phyloP scores from a whole-genome alignment of 257 asterid genomes.

The Rubia yunnanensis region DNA sequence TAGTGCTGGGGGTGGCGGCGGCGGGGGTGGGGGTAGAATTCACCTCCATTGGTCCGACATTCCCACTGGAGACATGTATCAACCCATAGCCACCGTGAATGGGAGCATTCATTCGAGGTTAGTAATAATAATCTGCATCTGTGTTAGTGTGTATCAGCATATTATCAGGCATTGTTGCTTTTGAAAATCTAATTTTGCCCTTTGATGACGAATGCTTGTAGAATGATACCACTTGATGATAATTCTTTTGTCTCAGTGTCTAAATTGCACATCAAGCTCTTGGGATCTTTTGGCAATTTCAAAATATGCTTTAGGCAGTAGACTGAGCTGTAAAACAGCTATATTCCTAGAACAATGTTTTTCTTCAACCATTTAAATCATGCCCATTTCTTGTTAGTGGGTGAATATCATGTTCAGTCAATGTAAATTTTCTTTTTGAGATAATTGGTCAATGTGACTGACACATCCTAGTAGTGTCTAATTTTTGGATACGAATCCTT shows the following conservation, averaged over 20 bases:
- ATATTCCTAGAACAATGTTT: neutral
- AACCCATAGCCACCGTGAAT: constrained; percentile 74
- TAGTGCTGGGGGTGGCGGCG: constrained; percentile 68
- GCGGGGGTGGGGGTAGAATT: constrained; percentile 99
- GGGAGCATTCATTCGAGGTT: constrained; percentile 76
- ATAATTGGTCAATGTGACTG: neutral
- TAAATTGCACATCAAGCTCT: neutral
- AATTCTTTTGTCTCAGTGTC: neutral
- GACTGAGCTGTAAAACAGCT: neutral
- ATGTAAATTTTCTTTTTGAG: too few relatives aligned
- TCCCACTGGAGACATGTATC: constrained; percentile 86
- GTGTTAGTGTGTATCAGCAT: neutral
- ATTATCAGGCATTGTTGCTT: neutral
- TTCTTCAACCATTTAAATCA: neutral
- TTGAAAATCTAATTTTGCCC: neutral
- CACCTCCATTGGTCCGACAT: constrained; percentile 96
- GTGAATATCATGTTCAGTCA: neutral
- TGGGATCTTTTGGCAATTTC: neutral
- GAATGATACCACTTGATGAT: too few relatives aligned
- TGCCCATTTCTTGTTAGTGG: neutral
- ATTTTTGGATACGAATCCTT: neutral
- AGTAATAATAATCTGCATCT: constrained; percentile 19
- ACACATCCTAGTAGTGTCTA: neutral
- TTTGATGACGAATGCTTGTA: neutral
- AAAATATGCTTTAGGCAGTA: neutral